phyloP scores from a whole-genome alignment of 768 basidiomycete species.

The Chalciporus chontae region DNA sequence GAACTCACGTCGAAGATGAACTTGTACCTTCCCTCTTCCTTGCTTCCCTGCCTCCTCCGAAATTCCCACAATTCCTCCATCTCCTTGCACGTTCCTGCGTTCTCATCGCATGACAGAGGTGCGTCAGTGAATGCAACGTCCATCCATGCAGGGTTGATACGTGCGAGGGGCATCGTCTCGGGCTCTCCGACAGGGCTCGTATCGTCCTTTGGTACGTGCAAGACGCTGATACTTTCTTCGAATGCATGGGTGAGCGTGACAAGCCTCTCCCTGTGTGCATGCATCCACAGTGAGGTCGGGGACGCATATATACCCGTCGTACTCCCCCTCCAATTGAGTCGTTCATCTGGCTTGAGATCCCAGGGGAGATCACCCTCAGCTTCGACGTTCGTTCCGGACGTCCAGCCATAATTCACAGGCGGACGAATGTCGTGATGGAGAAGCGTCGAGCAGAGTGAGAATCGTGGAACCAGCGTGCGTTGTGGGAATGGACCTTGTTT shows the following conservation, averaged over 20 bases:
- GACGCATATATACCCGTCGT: slow-evolving; percentile 61
- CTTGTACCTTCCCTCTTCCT: slow-evolving; percentile 55
- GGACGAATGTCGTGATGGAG: slow-evolving; percentile 57
- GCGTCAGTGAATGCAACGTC: slow-evolving; percentile 56
- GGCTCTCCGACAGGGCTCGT: slow-evolving; percentile 35
- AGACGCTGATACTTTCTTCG: slow-evolving; percentile 36
- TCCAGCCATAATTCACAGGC: slow-evolving; percentile 46
- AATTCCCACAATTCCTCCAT: slow-evolving; percentile 50
- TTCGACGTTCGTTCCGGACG: slow-evolving; percentile 38
- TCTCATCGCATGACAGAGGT: slow-evolving; percentile 39
- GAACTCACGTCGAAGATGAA: slow-evolving; percentile 53
- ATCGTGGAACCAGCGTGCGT: slow-evolving; percentile 43
- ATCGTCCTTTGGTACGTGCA: slow-evolving; percentile 31
- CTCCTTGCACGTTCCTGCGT: slow-evolving; percentile 33
- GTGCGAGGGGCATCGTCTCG: slow-evolving; percentile 32
- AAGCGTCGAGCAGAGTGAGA: slow-evolving; percentile 47
- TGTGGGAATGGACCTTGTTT: slow-evolving; percentile 45
- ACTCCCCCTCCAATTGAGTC: slow-evolving; percentile 69
- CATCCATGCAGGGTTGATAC: slow-evolving; percentile 52
- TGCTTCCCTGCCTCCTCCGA: slow-evolving; percentile 38
- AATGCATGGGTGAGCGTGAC: slow-evolving; percentile 42
- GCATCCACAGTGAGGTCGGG: slow-evolving; percentile 41
- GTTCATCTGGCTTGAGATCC: slow-evolving; percentile 59
- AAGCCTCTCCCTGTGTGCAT: slow-evolving; percentile 48
- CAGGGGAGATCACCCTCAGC: slow-evolving; percentile 55